A percentile compares a stretch with the other conserved stretches of the same genome.
Conservation (phyloP, 2,329 filamentous ascomycete species). For the Hypomyces rosellus region DNA sequence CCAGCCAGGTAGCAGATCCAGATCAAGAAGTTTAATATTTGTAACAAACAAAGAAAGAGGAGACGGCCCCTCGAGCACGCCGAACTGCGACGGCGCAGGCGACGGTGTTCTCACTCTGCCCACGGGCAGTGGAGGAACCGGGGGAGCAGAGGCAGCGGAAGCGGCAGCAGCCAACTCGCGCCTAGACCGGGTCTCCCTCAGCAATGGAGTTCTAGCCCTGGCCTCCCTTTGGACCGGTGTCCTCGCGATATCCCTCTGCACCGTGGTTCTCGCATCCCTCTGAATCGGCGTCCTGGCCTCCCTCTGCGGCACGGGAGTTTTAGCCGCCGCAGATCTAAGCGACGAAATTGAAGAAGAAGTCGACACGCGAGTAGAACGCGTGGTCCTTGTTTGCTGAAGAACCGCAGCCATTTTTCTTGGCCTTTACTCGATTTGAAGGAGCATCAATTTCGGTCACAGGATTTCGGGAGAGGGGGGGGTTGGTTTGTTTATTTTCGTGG, state of each 20-base stretch:
- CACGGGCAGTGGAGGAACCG: background rate
- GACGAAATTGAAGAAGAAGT: background rate
- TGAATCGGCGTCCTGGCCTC: background rate
- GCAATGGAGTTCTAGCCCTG: background rate
- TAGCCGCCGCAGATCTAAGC: background rate
- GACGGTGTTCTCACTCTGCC: background rate
- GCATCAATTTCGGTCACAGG: too few relatives aligned
- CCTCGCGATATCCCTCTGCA: background rate
- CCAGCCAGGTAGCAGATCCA: slow-evolving; percentile 74
- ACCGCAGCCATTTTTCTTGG: background rate
- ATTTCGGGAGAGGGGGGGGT: too few relatives aligned
- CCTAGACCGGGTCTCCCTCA: background rate
- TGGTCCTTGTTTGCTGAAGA: background rate
- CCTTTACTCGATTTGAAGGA: too few relatives aligned
- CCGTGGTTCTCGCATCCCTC: background rate
- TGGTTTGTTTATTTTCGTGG: background rate
- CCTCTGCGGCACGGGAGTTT: background rate
- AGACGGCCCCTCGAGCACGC: slow-evolving; percentile 13
- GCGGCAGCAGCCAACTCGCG: background rate
- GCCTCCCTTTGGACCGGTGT: background rate
- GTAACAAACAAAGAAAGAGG: slow-evolving; percentile 56
- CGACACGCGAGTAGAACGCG: background rate
- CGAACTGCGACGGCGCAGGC: background rate
- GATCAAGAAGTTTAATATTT: slow-evolving; percentile 75
- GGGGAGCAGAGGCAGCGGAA: background rate